Base-by-base conservation (phyloP, 768 basidiomycete species). In the Cyathus striatus region DNA sequence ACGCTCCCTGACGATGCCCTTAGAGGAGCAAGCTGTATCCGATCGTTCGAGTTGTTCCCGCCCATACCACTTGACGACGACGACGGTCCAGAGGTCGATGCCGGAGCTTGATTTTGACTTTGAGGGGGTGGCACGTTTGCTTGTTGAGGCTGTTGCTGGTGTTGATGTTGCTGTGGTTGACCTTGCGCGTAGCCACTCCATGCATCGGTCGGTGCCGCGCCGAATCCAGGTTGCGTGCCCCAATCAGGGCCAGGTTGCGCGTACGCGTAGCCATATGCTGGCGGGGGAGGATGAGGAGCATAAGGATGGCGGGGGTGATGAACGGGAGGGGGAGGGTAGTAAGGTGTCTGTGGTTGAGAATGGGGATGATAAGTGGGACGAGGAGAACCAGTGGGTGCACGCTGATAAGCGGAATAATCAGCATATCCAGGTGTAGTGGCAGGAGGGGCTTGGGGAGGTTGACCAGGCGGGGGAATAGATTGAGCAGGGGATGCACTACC, bases 1-100 rank as follows among this genome's bases (percentile, higher is more conserved):
- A 18, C 49, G 35, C 44, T 50, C 43, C 51, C 42, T 18, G 27
- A 33, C 14, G 30, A 49, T 1, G 54, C 54, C 18, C 75, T 36
- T 52, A 83, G 52, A 45, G 81, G 81, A 33, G 79, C 78, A 2
- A 82, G 64, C 60, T 79, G 77, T 41, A 80, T 78, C 40, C 77
- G 52, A 46, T 71, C 73, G 20, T 55, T 59, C 23, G 52, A 49
- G 20, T 52, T 45, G 14, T 49, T 56, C 25, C 51, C 53, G 32
- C 50, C 53, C 39, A 48, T 50, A 41, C 48, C 38, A 12, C 47
- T 46, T 20, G 41, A 41, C 30, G 48, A 47, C 23, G 49, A 47
- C 9, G 46, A 23, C 6, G 42, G 14, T 22, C 38, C 41, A 39
- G 49, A 23, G 21, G 42, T 30, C 7, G 42, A 37, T n/a, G 25